Evolutionary conservation across 2,329 filamentous ascomycete genomes (phyloP).

Genomic region (Fusarium longipes): DNA sequence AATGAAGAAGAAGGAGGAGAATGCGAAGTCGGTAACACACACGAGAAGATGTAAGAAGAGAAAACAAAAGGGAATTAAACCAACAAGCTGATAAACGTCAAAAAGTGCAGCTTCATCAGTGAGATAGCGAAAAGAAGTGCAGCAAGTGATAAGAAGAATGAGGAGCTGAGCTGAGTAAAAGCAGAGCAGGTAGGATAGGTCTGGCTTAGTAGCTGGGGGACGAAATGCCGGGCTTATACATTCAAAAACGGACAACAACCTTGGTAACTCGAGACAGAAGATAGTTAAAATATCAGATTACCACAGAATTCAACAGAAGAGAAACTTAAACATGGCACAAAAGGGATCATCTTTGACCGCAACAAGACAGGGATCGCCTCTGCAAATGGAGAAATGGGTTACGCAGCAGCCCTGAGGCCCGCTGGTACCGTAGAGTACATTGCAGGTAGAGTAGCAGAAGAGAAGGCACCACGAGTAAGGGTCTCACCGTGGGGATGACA

Average conservation of each 20-base stretch:
- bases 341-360: slow-evolving; percentile 14
- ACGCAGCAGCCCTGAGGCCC: slow-evolving; percentile 35
- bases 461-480: slow-evolving; percentile 14
- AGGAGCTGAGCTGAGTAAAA: slow-evolving; percentile 8
- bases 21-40: background rate
- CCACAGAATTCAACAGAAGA: slow-evolving; percentile 11
- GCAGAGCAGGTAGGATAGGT: background rate
- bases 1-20: background rate
- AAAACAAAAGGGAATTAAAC: background rate
- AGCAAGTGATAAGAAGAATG: slow-evolving; percentile 3
- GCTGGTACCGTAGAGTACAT: background rate
- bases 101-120: background rate
- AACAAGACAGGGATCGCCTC: slow-evolving; percentile 29
- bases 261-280: background rate
- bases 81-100: slow-evolving; percentile 8
- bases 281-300: slow-evolving; percentile 14
- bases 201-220: slow-evolving; percentile 8
- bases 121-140: background rate
- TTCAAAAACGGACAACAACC: slow-evolving; percentile 8
- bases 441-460: background rate
- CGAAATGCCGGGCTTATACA: slow-evolving; percentile 29
- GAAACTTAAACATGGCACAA: slow-evolving; percentile 13
- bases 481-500: slow-evolving; percentile 18
- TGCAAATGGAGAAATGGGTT: slow-evolving; percentile 13
- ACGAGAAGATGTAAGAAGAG: background rate